Percentiles rank a stretch among this genome's conserved stretches.
Conservation (phyloP, 768 basidiomycete genomes). For the Boletus rubropictus region DNA sequence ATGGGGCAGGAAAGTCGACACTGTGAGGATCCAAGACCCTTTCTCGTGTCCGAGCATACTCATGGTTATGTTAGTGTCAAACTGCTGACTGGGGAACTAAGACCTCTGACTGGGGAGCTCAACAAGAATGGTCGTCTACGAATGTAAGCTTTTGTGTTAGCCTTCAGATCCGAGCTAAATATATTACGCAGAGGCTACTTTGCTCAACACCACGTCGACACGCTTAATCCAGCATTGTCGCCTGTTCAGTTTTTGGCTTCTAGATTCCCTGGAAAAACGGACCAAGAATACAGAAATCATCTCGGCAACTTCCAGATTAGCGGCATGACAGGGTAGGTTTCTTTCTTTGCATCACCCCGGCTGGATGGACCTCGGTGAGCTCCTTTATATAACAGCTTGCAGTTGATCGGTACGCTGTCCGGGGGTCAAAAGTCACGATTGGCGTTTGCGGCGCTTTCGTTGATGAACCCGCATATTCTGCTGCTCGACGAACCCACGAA, state of each 20-base stretch:
- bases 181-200: slow-evolving; percentile 65
- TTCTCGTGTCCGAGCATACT: slow-evolving; percentile 2
- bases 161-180: slow-evolving; percentile 1
- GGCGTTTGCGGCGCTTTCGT: slow-evolving; percentile 80
- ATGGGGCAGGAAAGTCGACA: slow-evolving; percentile 96
- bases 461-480: slow-evolving; percentile 87
- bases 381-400: slow-evolving; percentile 44
- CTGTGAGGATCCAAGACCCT: slow-evolving; percentile 44
- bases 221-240: slow-evolving; percentile 75
- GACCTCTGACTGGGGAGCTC: slow-evolving; percentile 56
- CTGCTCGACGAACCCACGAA: slow-evolving; percentile 97
- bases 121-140: slow-evolving; percentile 88
- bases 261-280: slow-evolving; percentile 88
- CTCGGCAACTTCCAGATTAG: slow-evolving; percentile 97
- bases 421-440: slow-evolving; percentile 97
- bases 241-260: slow-evolving; percentile 91
- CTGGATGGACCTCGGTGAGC: background rate
- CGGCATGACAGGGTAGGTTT: slow-evolving; percentile 81
- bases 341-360: background rate
- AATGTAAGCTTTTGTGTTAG: slow-evolving; percentile 48
- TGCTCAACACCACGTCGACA: slow-evolving; percentile 95
- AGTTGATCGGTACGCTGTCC: slow-evolving; percentile 84
- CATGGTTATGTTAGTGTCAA: slow-evolving; percentile 62
- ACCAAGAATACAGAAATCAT: slow-evolving; percentile 95
- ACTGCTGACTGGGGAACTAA: slow-evolving; percentile 35